A percentile compares a stretch with the other conserved stretches of the same genome.
Conservation (phyloP, 2,329 filamentous ascomycete species). For the Fusarium heterosporum region DNA sequence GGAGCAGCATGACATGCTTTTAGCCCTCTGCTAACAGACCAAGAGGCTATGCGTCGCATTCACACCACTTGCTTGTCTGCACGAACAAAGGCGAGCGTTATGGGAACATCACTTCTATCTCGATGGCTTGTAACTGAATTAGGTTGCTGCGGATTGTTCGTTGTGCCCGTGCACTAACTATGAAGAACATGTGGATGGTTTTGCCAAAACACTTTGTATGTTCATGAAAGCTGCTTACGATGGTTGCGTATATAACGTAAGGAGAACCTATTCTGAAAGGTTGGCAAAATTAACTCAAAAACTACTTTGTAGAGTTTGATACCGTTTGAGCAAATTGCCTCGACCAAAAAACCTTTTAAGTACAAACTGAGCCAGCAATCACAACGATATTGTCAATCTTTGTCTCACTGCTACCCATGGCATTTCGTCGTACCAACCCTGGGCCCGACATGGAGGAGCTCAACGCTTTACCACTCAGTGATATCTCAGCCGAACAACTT, state of each 20-base stretch:
- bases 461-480: slow-evolving; percentile 9
- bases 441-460: neutral
- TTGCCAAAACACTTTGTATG: neutral
- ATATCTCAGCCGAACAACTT: slow-evolving; percentile 45
- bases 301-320: slow-evolving; percentile 7
- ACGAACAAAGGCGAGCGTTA: slow-evolving; percentile 2
- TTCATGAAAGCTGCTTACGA: neutral
- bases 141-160: slow-evolving; percentile 18
- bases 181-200: neutral
- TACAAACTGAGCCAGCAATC: slow-evolving; percentile 1
- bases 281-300: neutral
- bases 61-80: slow-evolving; percentile 16
- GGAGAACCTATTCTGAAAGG: neutral
- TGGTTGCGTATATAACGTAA: slow-evolving; percentile 23
- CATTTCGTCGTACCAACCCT: neutral
- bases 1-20: neutral
- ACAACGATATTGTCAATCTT: slow-evolving; percentile 5
- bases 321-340: neutral
- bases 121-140: slow-evolving; percentile 2
- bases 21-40: slow-evolving; percentile 18
- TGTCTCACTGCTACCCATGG: slow-evolving; percentile 24
- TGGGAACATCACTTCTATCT: neutral
- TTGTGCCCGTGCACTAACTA: neutral
- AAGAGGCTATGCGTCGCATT: neutral
- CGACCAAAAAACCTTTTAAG: neutral